A percentile compares a stretch with the other conserved stretches of the same genome.
Conservation (phyloP, 495 filamentous ascomycete species). For the Aspergillus bridgeri region DNA sequence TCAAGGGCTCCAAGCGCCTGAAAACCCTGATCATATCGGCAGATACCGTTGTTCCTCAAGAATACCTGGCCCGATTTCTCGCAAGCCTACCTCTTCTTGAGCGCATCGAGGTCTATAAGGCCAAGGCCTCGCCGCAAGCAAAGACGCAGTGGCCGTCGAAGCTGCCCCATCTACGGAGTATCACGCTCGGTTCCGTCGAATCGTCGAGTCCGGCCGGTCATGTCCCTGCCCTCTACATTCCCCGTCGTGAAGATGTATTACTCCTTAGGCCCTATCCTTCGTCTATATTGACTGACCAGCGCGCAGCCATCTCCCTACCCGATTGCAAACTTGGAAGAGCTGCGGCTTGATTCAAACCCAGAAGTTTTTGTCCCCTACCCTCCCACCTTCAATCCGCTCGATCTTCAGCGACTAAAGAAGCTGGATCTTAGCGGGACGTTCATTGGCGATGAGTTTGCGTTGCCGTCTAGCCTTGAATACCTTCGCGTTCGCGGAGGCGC, state of each 20-base stretch:
- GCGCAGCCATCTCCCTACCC: conserved; percentile 11
- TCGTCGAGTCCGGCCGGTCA: background rate
- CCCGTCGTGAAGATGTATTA: conserved; percentile 11
- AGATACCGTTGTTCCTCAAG: conserved; percentile 30
- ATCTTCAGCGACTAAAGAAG: conserved; percentile 24
- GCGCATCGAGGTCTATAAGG: conserved; percentile 32
- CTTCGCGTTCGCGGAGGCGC: conserved; percentile 30
- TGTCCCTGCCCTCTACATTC: conserved; percentile 20
- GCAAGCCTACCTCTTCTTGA: conserved; percentile 39
- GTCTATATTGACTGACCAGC: background rate
- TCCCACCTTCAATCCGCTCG: conserved; percentile 15
- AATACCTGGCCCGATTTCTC: conserved; percentile 36
- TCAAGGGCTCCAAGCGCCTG: conserved; percentile 34
- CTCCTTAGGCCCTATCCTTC: background rate
- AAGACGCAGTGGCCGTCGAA: conserved; percentile 24
- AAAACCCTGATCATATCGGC: conserved; percentile 40
- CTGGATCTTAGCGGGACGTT: conserved; percentile 31
- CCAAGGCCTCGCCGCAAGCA: conserved; percentile 16
- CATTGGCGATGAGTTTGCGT: conserved; percentile 13
- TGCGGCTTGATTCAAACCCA: conserved; percentile 32
- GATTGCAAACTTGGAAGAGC: conserved; percentile 38
- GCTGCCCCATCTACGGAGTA: conserved; percentile 36
- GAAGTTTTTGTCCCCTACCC: conserved; percentile 18
- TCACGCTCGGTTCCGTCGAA: conserved; percentile 26
- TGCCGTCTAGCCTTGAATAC: conserved; percentile 32